Evolutionary conservation across 2,329 filamentous ascomycete species (phyloP).

Genomic region (Pestalotiopsis fici): DNA sequence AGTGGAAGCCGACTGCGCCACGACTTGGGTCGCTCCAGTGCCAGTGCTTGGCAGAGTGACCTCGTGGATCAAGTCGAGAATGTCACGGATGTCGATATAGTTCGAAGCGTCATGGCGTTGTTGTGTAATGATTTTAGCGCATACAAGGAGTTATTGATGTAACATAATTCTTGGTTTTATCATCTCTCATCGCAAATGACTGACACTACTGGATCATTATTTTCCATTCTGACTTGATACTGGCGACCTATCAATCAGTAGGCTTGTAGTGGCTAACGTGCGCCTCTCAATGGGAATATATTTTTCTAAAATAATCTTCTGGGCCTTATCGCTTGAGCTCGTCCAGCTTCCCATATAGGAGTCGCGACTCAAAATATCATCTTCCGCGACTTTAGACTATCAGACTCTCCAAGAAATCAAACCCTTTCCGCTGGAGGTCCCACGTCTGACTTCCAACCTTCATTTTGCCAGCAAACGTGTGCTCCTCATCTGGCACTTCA

Average conservation of each 20-base stretch:
- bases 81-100: neutral
- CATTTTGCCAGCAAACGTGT: slow-evolving; percentile 44
- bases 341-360: too few relatives aligned
- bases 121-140: neutral
- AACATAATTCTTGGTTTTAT: neutral
- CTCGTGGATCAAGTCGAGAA: slow-evolving; percentile 7
- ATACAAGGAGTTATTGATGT: neutral
- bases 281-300: too few relatives aligned
- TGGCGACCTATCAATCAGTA: too few relatives aligned
- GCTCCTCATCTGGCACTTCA: slow-evolving; percentile 40
- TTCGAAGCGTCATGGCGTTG: neutral
- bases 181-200: neutral
- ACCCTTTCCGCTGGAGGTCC: slow-evolving; percentile 37
- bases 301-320: too few relatives aligned
- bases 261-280: too few relatives aligned
- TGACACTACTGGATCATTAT: too few relatives aligned
- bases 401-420: slow-evolving; percentile 39
- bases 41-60: neutral
- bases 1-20: neutral
- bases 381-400: too few relatives aligned
- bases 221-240: too few relatives aligned
- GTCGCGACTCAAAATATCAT: too few relatives aligned
- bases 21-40: neutral
- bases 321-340: too few relatives aligned
- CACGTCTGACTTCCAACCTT: slow-evolving; percentile 34